phyloP scores from a whole-genome alignment of 129 eudicot species.

The Heracleum sosnowskyi region DNA sequence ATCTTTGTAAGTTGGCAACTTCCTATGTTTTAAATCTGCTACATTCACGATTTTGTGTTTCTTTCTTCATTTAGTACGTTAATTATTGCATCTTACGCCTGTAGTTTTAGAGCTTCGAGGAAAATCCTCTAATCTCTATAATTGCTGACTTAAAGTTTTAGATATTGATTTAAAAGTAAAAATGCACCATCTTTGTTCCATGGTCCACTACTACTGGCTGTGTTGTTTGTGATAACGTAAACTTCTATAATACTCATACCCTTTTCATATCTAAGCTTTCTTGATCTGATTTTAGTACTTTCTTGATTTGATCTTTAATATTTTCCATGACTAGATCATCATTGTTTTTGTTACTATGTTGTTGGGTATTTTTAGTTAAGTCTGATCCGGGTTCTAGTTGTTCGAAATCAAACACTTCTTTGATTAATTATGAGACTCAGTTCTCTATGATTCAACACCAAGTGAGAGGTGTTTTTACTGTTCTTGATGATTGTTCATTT shows the following conservation, averaged over 20 bases:
- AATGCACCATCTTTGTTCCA: too few relatives aligned
- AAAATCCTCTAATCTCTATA: too few relatives aligned
- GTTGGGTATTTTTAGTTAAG: conserved; percentile 5
- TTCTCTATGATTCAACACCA: conserved; percentile 87
- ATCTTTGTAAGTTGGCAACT: too few relatives aligned
- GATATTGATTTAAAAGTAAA: too few relatives aligned
- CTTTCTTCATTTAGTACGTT: too few relatives aligned
- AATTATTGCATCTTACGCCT: too few relatives aligned
- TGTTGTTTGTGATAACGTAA: too few relatives aligned
- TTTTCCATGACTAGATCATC: conserved; percentile 8
- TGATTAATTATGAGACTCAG: conserved; percentile 49
- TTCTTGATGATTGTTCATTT: conserved; percentile 79
- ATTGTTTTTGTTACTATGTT: neutral
- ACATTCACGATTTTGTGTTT: too few relatives aligned
- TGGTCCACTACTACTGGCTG: too few relatives aligned
- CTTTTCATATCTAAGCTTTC: neutral
- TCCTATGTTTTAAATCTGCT: too few relatives aligned
- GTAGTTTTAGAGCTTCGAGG: too few relatives aligned
- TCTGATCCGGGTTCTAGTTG: conserved; percentile 39
- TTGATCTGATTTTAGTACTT: neutral
- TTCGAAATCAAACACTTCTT: conserved; percentile 38
- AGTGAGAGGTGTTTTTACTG: conserved; percentile 58
- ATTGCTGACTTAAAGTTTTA: too few relatives aligned
- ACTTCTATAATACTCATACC: neutral
- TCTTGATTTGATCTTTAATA: neutral